Conservation (phyloP, 257 asterid genomes). For the Gentiana macrophylla region DNA sequence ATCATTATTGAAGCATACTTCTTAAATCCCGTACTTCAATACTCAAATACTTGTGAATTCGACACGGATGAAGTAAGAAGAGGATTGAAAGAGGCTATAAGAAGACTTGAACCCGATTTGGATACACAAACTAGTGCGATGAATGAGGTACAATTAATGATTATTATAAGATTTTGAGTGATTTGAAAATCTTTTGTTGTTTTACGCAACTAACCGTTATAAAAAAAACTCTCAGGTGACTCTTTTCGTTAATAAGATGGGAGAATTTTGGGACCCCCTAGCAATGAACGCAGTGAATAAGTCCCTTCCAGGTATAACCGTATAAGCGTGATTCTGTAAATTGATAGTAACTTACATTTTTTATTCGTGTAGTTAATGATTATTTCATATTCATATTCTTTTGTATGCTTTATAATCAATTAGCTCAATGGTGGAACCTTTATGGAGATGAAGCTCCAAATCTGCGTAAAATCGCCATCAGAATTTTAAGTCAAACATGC, state of each 20-base stretch:
- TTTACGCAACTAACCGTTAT: too few species aligned
- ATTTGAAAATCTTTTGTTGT: background rate
- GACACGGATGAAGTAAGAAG: background rate
- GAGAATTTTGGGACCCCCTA: background rate
- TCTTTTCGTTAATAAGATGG: background rate
- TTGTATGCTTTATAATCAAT: background rate
- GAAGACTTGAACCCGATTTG: background rate
- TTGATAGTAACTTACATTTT: background rate
- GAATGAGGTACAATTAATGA: background rate
- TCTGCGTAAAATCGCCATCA: background rate
- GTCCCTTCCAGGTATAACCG: background rate
- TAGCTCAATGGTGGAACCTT: background rate
- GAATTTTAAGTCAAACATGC: background rate
- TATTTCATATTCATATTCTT: background rate
- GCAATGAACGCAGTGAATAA: background rate
- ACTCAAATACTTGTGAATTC: background rate
- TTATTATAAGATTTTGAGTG: background rate
- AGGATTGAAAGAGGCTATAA: background rate
- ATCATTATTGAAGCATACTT: background rate
- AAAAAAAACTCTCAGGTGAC: background rate
- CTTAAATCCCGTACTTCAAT: background rate
- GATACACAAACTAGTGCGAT: background rate
- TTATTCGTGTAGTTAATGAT: too few species aligned
- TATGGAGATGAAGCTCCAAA: background rate
- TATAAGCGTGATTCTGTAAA: background rate